These are phyloP conservation scores for Cucurbitaria berberidis DNA, from an alignment of 2,329 filamentous ascomycete genomes.

Conservation along the genomic window DNA sequence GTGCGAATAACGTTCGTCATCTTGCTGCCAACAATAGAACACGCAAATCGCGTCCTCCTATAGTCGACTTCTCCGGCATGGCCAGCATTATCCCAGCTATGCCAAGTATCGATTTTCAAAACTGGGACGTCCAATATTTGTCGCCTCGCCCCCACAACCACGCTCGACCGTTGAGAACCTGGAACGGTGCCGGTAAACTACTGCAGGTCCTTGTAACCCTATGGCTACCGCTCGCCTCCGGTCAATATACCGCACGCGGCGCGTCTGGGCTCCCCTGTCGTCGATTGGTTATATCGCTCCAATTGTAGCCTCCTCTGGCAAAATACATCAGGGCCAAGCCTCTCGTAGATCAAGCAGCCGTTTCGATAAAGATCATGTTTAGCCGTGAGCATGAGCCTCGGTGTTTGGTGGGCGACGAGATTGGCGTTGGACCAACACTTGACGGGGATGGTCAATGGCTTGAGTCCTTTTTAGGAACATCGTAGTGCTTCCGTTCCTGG, in stretches of 20 bases:
- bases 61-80: background rate
- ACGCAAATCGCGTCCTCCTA: background rate
- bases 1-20: slow-evolving; percentile 61
- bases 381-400: background rate
- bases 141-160: slow-evolving; percentile 5
- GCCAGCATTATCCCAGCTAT: slow-evolving; percentile 5
- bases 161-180: background rate
- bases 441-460: background rate
- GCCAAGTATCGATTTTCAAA: slow-evolving; percentile 3
- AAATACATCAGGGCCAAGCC: background rate
- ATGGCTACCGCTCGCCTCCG: slow-evolving; percentile 1
- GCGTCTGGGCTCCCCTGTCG: slow-evolving; percentile 5
- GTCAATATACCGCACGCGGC: background rate
- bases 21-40: background rate
- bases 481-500: background rate
- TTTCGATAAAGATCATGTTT: background rate
- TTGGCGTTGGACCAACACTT: background rate
- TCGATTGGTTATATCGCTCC: slow-evolving; percentile 6
- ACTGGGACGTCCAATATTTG: slow-evolving; percentile 4
- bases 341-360: background rate
- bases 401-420: background rate
- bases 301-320: background rate
- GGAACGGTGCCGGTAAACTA: background rate
- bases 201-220: slow-evolving; percentile 1
- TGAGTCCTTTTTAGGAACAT: background rate